phyloP scores from a whole-genome alignment of 2,329 filamentous ascomycete species.

The Arthrobotrys sphaeroides region DNA sequence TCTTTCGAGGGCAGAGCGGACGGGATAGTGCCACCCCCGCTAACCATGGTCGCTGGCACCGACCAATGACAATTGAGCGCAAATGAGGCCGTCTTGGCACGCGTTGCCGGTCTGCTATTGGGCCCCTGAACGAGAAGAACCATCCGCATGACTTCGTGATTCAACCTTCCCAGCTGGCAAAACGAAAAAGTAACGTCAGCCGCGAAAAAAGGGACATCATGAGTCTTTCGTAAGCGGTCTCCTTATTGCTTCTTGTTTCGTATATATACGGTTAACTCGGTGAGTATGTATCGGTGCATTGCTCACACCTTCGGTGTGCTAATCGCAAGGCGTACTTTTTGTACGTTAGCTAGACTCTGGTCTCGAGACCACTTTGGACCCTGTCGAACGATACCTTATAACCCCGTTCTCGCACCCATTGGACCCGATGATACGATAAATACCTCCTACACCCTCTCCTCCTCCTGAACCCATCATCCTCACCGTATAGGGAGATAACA shows the following conservation, averaged over 20 bases:
- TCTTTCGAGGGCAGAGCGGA: no score
- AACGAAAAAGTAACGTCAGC: not conserved
- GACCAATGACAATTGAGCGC: not conserved
- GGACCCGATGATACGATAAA: not conserved
- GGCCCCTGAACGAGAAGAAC: not conserved
- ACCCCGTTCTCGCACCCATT: not conserved
- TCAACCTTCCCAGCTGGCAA: not conserved
- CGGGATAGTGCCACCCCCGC: no score
- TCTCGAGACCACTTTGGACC: no score
- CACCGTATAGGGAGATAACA: not conserved
- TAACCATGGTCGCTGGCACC: no score
- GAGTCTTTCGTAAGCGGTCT: not conserved
- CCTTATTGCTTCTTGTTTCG: not conserved
- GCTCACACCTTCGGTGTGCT: not conserved
- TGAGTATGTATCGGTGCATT: not conserved
- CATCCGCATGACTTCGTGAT: slow-evolving; percentile 18
- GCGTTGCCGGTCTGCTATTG: not conserved
- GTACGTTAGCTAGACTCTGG: no score
- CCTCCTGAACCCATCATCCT: not conserved
- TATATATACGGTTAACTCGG: not conserved
- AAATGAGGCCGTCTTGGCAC: slow-evolving; percentile 7
- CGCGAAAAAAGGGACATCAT: not conserved
- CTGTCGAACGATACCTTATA: not conserved
- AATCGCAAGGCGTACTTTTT: not conserved
- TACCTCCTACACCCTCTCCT: not conserved